Evolutionary conservation across 2,329 filamentous ascomycete genomes (phyloP).

Genomic region (Neonectria ditissima): DNA sequence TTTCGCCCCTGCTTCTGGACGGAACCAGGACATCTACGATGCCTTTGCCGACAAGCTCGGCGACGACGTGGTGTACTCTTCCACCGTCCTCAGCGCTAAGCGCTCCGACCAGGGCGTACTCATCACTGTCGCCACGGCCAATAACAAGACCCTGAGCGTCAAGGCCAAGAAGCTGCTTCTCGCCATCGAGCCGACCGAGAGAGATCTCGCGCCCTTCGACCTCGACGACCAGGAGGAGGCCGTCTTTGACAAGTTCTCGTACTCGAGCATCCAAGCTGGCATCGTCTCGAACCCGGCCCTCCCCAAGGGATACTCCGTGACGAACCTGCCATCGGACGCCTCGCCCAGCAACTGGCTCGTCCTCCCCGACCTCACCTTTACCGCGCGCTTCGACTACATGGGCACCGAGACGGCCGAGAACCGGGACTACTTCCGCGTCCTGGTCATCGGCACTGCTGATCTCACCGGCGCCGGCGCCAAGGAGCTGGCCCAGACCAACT

Average conservation of each 20-base stretch:
- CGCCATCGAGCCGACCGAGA: conserved; percentile 50
- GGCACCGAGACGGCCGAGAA: conserved; percentile 40
- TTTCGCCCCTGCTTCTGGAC: conserved; percentile 49
- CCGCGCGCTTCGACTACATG: conserved; percentile 46
- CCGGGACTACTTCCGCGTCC: conserved; percentile 45
- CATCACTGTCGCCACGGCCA: conserved; percentile 44
- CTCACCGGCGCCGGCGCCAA: conserved; percentile 38
- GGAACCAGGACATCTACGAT: conserved; percentile 56
- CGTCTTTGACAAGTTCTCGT: conserved; percentile 51
- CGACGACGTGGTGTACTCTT: conserved; percentile 52
- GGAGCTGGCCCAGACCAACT: conserved; percentile 41
- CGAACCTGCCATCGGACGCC: conserved; percentile 38
- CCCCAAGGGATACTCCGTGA: conserved; percentile 33
- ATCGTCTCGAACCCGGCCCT: conserved; percentile 47
- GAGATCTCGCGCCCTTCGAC: conserved; percentile 49
- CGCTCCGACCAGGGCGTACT: conserved; percentile 43
- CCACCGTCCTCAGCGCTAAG: conserved; percentile 47
- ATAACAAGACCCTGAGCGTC: conserved; percentile 44
- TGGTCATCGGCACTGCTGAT: conserved; percentile 43
- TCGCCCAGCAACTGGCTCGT: conserved; percentile 37
- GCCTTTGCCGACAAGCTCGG: conserved; percentile 50
- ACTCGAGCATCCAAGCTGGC: conserved; percentile 48
- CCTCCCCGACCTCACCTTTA: conserved; percentile 36
- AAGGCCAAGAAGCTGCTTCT: conserved; percentile 51
- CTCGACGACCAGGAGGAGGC: conserved; percentile 46